Evolutionary conservation across 2,329 filamentous ascomycete species (phyloP).

Genomic region (Sporothrix brunneoviolacea): DNA sequence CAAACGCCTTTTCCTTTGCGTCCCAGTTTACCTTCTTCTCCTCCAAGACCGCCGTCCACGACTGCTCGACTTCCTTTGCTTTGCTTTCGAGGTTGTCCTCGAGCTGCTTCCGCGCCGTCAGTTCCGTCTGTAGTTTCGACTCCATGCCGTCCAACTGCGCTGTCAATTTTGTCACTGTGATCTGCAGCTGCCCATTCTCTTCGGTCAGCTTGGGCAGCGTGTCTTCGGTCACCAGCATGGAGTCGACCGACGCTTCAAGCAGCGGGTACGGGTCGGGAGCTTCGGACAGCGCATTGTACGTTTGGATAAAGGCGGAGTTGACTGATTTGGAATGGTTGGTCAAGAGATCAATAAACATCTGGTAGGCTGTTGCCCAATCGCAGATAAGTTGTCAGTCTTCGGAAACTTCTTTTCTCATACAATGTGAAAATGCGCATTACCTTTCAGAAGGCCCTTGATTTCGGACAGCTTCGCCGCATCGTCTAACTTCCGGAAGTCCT

Average conservation of each 20-base stretch:
- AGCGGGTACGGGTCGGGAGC: slow-evolving; percentile 94
- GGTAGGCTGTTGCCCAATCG: slow-evolving; percentile 60
- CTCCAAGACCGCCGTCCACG: slow-evolving; percentile 81
- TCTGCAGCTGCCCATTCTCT: slow-evolving; percentile 83
- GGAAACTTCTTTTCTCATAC: too few species aligned
- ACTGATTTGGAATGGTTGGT: slow-evolving; percentile 94
- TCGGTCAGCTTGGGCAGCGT: slow-evolving; percentile 81
- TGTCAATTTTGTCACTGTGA: slow-evolving; percentile 67
- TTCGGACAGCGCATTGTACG: slow-evolving; percentile 90
- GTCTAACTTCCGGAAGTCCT: slow-evolving; percentile 92
- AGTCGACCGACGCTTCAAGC: slow-evolving; percentile 92
- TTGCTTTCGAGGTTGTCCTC: slow-evolving; percentile 71
- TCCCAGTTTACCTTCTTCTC: slow-evolving; percentile 98
- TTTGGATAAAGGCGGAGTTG: slow-evolving; percentile 84
- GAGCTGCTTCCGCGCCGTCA: slow-evolving; percentile 62
- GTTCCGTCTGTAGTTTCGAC: slow-evolving; percentile 70
- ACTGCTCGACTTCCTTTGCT: slow-evolving; percentile 82
- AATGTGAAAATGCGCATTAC: slow-evolving; percentile 43
- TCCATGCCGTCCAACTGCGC: slow-evolving; percentile 79
- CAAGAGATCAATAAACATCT: slow-evolving; percentile 92
- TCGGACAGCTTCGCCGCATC: slow-evolving; percentile 80
- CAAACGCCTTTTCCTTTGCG: slow-evolving; percentile 77
- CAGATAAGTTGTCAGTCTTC: too few species aligned
- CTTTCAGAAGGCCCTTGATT: slow-evolving; percentile 83
- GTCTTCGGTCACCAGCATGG: slow-evolving; percentile 85